phyloP scores from a whole-genome alignment of 176 grass and related monocot genomes.

The Themeda triandra region DNA sequence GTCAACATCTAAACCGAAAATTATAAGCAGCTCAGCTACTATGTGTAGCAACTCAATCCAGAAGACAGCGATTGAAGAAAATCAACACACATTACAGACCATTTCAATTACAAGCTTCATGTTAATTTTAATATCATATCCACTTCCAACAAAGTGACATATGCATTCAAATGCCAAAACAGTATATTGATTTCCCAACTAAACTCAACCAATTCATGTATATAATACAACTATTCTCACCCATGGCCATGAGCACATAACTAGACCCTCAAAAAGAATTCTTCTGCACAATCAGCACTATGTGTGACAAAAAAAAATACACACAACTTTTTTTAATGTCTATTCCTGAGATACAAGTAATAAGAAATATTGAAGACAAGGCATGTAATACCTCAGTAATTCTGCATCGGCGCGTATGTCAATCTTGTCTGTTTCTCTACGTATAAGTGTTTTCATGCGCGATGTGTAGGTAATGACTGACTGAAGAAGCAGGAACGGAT shows the following conservation, averaged over 20 bases:
- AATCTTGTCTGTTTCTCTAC: conserved; percentile 93
- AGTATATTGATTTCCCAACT: conserved; percentile 4
- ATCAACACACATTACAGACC: background rate
- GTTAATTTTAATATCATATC: background rate
- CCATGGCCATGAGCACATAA: conserved; percentile 7
- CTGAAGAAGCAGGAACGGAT: conserved; percentile 76
- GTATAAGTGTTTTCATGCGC: conserved; percentile 72
- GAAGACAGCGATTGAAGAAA: conserved; percentile 3
- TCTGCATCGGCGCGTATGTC: conserved; percentile 92
- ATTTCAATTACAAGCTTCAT: background rate
- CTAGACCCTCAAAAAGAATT: conserved; percentile 5
- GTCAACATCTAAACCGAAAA: conserved; percentile 18
- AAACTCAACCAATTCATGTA: background rate
- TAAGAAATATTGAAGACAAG: conserved; percentile 7
- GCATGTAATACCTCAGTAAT: conserved; percentile 76
- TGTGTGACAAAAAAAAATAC: conserved; percentile 9
- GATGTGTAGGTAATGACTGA: conserved; percentile 70
- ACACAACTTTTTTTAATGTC: background rate
- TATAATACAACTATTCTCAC: background rate
- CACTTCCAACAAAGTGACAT: background rate
- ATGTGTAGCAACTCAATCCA: conserved; percentile 23
- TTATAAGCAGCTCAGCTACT: conserved; percentile 27
- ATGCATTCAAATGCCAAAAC: background rate
- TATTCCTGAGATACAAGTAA: conserved; percentile 23
- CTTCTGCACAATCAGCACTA: background rate